phyloP scores from a whole-genome alignment of 2,329 filamentous ascomycete species.

The Fusarium udum region DNA sequence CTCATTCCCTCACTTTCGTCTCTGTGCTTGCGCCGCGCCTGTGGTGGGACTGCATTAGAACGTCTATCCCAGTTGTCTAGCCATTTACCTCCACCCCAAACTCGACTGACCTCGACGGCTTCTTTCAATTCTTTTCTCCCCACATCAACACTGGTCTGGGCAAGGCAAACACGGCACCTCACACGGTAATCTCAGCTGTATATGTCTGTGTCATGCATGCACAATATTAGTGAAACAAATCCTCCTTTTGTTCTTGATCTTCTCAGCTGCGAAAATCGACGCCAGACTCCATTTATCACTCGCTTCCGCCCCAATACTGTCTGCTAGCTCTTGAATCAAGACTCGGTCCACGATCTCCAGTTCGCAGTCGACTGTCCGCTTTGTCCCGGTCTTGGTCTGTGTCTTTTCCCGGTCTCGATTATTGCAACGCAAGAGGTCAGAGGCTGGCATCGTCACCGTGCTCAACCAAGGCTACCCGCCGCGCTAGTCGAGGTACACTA shows the following conservation, averaged over 20 bases:
- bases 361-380: slow-evolving; percentile 14
- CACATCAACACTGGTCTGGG: slow-evolving; percentile 24
- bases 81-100: slow-evolving; percentile 19
- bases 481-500: slow-evolving; percentile 38
- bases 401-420: slow-evolving; percentile 24
- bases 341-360: slow-evolving; percentile 23
- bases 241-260: slow-evolving; percentile 11
- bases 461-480: slow-evolving; percentile 29
- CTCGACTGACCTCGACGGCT: slow-evolving; percentile 27
- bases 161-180: slow-evolving; percentile 28
- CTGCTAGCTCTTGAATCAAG: slow-evolving; percentile 7
- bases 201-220: slow-evolving; percentile 35
- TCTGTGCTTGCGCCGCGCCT: slow-evolving; percentile 22
- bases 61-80: slow-evolving; percentile 27
- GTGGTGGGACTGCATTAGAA: slow-evolving; percentile 35
- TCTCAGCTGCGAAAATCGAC: slow-evolving; percentile 28
- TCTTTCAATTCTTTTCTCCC: slow-evolving; percentile 30
- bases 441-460: slow-evolving; percentile 41
- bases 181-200: slow-evolving; percentile 38
- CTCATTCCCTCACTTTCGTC: slow-evolving; percentile 19
- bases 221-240: slow-evolving; percentile 27
- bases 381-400: slow-evolving; percentile 38
- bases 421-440: slow-evolving; percentile 30
- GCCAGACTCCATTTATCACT: slow-evolving; percentile 10
- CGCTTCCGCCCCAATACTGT: slow-evolving; percentile 18